Conservation (phyloP, 2,329 filamentous ascomycete genomes). For the Talaromyces sp. region DNA sequence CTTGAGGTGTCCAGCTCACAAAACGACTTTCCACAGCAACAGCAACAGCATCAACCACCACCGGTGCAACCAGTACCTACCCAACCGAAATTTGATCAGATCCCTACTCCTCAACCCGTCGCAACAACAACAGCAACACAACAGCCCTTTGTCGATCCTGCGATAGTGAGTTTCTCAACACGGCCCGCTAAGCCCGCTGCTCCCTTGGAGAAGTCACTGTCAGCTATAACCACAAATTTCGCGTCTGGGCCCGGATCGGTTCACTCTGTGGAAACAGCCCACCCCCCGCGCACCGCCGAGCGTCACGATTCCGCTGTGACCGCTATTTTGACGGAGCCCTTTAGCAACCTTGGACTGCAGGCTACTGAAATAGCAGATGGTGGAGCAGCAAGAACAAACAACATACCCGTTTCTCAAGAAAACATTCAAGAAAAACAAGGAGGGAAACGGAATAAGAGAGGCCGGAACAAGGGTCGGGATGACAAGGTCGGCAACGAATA, state of each 20-base stretch:
- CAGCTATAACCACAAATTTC: neutral
- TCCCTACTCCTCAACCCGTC: neutral
- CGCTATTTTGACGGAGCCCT: constrained; percentile 41
- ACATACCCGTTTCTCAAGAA: constrained; percentile 10
- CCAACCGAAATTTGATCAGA: neutral
- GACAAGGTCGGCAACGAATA: constrained; percentile 46
- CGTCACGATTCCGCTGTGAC: constrained; percentile 26
- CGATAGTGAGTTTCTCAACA: constrained; percentile 65
- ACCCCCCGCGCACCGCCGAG: constrained; percentile 15
- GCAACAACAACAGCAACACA: constrained; percentile 13
- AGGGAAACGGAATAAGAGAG: constrained; percentile 40
- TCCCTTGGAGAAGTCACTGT: constrained; percentile 8
- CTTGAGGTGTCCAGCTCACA: constrained; percentile 45
- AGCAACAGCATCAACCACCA: constrained; percentile 1
- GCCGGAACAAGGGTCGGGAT: constrained; percentile 42
- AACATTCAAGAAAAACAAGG: constrained; percentile 20
- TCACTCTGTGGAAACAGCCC: constrained; percentile 8
- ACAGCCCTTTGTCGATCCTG: constrained; percentile 67
- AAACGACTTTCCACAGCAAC: constrained; percentile 13
- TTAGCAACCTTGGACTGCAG: constrained; percentile 35
- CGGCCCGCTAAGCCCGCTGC: constrained; percentile 15
- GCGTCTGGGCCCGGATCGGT: neutral
- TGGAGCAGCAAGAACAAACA: constrained; percentile 2
- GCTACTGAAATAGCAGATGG: constrained; percentile 14
- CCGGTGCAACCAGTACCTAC: neutral